Conservation (phyloP, 2,329 filamentous ascomycete genomes). For the Colletotrichum graminicola region DNA sequence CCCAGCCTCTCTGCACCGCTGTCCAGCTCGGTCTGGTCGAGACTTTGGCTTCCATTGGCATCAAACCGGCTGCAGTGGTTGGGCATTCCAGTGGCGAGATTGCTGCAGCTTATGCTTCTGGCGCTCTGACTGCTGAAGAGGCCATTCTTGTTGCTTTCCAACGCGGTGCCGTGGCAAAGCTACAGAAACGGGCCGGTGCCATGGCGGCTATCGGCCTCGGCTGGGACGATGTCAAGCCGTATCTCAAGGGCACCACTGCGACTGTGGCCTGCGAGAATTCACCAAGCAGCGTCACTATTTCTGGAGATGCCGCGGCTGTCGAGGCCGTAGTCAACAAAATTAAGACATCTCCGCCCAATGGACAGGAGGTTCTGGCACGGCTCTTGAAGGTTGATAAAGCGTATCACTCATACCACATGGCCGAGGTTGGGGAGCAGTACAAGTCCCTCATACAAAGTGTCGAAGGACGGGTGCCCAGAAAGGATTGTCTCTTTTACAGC, state of each 20-base stretch:
- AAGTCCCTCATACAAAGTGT: slow-evolving; percentile 47
- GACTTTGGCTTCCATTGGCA: too few species aligned
- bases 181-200: slow-evolving; percentile 30
- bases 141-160: slow-evolving; percentile 55
- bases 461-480: too few species aligned
- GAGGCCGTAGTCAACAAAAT: slow-evolving; percentile 46
- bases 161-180: slow-evolving; percentile 48
- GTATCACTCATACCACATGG: slow-evolving; percentile 53
- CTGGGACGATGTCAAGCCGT: too few species aligned
- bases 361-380: too few species aligned
- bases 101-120: slow-evolving; percentile 57
- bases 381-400: slow-evolving; percentile 54
- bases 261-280: slow-evolving; percentile 51
- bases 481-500: background rate
- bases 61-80: too few species aligned
- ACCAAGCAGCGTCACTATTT: slow-evolving; percentile 48
- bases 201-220: slow-evolving; percentile 59
- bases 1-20: slow-evolving; percentile 52
- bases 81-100: slow-evolving; percentile 61
- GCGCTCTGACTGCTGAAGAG: slow-evolving; percentile 49
- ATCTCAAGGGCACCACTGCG: too few species aligned
- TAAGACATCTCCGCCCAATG: too few species aligned
- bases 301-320: slow-evolving; percentile 45
- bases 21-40: slow-evolving; percentile 58
- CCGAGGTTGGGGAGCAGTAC: slow-evolving; percentile 37